Conservation (phyloP, 2,329 filamentous ascomycete species). For the Tricladium varicosporioides region DNA sequence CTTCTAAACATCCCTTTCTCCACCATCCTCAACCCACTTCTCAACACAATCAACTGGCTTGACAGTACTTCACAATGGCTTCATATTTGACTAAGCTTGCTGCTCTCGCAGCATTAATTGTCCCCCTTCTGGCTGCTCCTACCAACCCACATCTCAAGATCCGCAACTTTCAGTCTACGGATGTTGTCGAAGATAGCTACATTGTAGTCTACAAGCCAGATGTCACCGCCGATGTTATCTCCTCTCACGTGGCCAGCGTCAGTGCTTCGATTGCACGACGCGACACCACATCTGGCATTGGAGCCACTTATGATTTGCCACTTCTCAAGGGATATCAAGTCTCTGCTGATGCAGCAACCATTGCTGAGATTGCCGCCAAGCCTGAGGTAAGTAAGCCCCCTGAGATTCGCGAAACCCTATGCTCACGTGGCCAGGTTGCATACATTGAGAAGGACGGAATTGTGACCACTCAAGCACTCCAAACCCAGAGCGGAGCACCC, state of each 20-base stretch:
- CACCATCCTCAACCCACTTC: background rate
- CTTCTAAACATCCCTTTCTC: background rate
- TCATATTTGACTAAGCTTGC: conserved; percentile 28
- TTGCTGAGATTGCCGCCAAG: conserved; percentile 28
- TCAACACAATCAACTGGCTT: background rate
- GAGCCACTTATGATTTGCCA: conserved; percentile 27
- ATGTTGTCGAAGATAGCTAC: conserved; percentile 56
- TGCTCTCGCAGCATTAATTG: conserved; percentile 29
- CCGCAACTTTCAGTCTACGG: conserved; percentile 45
- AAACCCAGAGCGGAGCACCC: conserved; percentile 27
- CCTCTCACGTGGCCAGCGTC: conserved; percentile 48
- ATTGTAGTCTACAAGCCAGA: conserved; percentile 64
- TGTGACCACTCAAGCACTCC: conserved; percentile 32
- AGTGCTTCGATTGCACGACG: conserved; percentile 52
- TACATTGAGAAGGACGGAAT: conserved; percentile 31
- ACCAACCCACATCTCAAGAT: conserved; percentile 29
- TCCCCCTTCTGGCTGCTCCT: conserved; percentile 27
- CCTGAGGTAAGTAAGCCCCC: conserved; percentile 25
- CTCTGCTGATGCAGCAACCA: conserved; percentile 25
- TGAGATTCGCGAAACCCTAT: background rate
- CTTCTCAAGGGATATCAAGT: conserved; percentile 31
- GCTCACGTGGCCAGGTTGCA: conserved; percentile 22
- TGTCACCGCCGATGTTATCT: conserved; percentile 47
- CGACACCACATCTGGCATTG: conserved; percentile 40
- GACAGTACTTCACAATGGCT: conserved; percentile 22